Evolutionary conservation across 2,329 filamentous ascomycete species (phyloP).

Genomic region (Coniochaeta sp.): DNA sequence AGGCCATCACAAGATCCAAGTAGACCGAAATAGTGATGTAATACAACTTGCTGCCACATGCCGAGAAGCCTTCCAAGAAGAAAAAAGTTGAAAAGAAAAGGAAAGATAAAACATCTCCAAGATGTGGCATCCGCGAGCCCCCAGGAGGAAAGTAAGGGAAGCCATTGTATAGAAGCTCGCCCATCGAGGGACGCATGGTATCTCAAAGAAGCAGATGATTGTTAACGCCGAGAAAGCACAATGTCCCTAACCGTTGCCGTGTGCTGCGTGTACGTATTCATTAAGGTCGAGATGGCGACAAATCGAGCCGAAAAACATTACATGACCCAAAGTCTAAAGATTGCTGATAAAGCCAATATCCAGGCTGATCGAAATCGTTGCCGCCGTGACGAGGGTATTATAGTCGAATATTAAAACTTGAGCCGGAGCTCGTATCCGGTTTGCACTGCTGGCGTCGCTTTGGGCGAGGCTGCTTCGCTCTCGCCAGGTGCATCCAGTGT

Average conservation of each 20-base stretch:
- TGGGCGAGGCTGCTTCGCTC: conserved; percentile 22
- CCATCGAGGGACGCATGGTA: background rate
- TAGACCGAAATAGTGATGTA: background rate
- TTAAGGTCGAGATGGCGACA: background rate
- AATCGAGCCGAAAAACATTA: background rate
- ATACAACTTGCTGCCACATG: background rate
- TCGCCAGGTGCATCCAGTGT: conserved; percentile 35
- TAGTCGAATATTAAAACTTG: conserved; percentile 27
- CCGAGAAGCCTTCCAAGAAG: background rate
- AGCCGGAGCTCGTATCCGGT: conserved; percentile 37
- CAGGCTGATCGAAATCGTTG: background rate
- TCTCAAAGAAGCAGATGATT: conserved; percentile 1
- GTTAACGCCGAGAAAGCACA: background rate
- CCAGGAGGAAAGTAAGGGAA: background rate
- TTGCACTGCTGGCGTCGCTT: conserved; percentile 14
- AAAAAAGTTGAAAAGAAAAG: background rate
- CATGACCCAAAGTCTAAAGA: background rate
- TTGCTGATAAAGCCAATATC: background rate
- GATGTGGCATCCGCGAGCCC: background rate
- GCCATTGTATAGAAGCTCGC: background rate
- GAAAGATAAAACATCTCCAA: background rate
- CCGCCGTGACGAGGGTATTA: background rate
- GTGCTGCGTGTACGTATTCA: background rate
- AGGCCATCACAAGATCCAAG: background rate
- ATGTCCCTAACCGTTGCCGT: background rate